These are phyloP conservation scores for Candida ascalaphidarum DNA, from an alignment of 805 yeast genomes.

Conservation along the genomic window DNA sequence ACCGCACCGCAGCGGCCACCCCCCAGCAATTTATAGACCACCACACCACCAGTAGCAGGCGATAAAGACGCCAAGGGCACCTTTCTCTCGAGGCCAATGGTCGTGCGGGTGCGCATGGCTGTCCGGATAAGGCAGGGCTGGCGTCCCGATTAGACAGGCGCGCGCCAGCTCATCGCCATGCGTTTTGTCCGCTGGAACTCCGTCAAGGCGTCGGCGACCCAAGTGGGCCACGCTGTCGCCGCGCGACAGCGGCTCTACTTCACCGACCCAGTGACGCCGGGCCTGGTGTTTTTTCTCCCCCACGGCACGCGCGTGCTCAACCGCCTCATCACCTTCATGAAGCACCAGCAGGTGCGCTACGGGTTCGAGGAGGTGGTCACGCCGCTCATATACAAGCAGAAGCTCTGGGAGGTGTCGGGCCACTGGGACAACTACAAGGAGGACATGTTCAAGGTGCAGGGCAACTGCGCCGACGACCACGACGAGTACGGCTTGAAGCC, in stretches of 20 bases:
- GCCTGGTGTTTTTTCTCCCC: conserved; percentile 86
- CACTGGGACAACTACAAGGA: conserved; percentile 94
- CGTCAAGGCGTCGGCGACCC: conserved; percentile 19
- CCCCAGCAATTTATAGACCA: too few relatives aligned
- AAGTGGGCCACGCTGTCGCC: conserved; percentile 39
- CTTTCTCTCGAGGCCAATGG: too few relatives aligned
- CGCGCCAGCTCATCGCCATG: too few relatives aligned
- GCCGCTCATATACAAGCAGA: conserved; percentile 77
- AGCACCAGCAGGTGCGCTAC: conserved; percentile 66
- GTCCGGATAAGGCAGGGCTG: too few relatives aligned
- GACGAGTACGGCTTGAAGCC: conserved; percentile 77
- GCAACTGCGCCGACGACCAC: conserved; percentile 20
- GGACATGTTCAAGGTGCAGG: conserved; percentile 78
- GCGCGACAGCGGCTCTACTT: conserved; percentile 66
- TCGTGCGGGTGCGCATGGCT: too few relatives aligned
- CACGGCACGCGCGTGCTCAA: conserved; percentile 87
- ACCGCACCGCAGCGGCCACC: too few relatives aligned
- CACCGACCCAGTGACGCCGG: conserved; percentile 80
- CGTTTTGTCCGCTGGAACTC: neutral
- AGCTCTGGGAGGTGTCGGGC: conserved; percentile 85
- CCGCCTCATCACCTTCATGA: conserved; percentile 73
- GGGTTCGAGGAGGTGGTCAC: conserved; percentile 92
- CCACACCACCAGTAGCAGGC: too few relatives aligned
- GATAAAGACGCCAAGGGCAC: too few relatives aligned
- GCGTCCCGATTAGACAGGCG: too few relatives aligned